Evolutionary conservation across 2,329 filamentous ascomycete species (phyloP).

Genomic region (Arthroderma sp.): DNA sequence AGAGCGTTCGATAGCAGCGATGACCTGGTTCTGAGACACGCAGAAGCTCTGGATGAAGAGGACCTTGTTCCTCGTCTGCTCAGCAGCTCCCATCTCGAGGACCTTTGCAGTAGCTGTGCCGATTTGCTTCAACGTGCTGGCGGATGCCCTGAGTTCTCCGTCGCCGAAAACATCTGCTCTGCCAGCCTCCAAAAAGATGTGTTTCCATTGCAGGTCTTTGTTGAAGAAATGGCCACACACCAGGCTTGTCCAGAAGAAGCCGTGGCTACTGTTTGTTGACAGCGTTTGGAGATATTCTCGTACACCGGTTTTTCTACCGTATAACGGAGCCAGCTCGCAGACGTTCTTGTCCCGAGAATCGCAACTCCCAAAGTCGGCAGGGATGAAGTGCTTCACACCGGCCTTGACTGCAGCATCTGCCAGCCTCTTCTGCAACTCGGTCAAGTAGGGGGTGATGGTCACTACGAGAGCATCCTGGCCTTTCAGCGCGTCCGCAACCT

Average conservation of each 20-base stretch:
- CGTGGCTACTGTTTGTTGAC: not conserved
- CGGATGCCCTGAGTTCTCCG: conserved; percentile 3
- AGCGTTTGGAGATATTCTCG: conserved; percentile 4
- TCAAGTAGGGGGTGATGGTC: conserved; percentile 5
- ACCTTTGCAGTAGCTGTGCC: conserved; percentile 6
- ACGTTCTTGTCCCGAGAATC: conserved; percentile 9
- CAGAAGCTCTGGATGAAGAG: conserved; percentile 11
- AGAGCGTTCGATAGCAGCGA: conserved; percentile 6
- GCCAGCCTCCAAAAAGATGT: not conserved
- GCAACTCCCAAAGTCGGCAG: conserved; percentile 10
- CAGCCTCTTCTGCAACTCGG: conserved; percentile 6
- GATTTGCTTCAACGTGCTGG: conserved; percentile 7
- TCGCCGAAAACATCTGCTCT: conserved; percentile 9
- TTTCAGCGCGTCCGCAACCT: conserved; percentile 4
- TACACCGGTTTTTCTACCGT: conserved; percentile 6
- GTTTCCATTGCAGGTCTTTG: not conserved
- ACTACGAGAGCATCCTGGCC: conserved; percentile 7
- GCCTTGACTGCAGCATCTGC: conserved; percentile 7
- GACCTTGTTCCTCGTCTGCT: conserved; percentile 6
- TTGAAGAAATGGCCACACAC: conserved; percentile 10
- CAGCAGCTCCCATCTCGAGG: not conserved
- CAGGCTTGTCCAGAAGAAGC: conserved; percentile 8
- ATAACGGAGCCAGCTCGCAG: conserved; percentile 7
- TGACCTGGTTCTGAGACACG: conserved; percentile 8
- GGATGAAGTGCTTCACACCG: conserved; percentile 10